A percentile compares a stretch with the other conserved stretches of the same genome.
These are phyloP conservation scores for Nemania sp. DNA, from an alignment of 2,329 filamentous ascomycete species.

Conservation along the genomic window DNA sequence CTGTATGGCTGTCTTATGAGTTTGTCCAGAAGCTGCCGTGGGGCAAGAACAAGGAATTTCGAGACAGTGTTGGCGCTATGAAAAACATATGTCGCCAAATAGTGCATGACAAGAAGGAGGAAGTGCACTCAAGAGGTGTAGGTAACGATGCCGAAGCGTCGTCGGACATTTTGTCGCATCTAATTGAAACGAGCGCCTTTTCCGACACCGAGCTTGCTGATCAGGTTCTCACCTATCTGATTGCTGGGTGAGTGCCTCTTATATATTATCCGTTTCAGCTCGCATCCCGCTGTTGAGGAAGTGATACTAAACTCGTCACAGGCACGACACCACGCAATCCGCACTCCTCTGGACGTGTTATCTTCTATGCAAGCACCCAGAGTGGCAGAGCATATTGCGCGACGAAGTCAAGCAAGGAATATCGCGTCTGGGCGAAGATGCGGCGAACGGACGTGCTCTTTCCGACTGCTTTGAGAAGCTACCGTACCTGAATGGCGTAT, in stretches of 20 bases:
- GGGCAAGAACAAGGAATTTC: not conserved
- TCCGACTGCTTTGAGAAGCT: not conserved
- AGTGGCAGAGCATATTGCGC: not conserved
- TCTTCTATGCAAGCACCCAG: not conserved
- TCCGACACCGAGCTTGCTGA: not conserved
- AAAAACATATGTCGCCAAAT: not conserved
- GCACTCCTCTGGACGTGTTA: not conserved
- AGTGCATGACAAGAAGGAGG: not conserved
- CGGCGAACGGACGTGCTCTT: too few species aligned
- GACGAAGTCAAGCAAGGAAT: not conserved
- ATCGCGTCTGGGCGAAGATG: too few species aligned
- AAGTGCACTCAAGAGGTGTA: not conserved
- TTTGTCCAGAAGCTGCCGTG: not conserved
- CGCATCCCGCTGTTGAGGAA: too few species aligned
- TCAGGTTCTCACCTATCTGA: not conserved
- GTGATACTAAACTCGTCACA: not conserved
- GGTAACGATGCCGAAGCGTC: not conserved
- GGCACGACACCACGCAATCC: not conserved
- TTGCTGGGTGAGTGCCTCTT: not conserved
- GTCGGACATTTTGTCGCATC: not conserved
- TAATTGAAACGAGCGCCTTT: not conserved
- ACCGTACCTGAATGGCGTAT: not conserved
- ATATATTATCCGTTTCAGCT: not conserved
- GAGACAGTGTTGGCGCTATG: not conserved
- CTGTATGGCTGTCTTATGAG: not conserved